These are phyloP conservation scores for Pseudozyma sp. DNA, from an alignment of 1,284 basidiomycete species.

Conservation along the genomic window DNA sequence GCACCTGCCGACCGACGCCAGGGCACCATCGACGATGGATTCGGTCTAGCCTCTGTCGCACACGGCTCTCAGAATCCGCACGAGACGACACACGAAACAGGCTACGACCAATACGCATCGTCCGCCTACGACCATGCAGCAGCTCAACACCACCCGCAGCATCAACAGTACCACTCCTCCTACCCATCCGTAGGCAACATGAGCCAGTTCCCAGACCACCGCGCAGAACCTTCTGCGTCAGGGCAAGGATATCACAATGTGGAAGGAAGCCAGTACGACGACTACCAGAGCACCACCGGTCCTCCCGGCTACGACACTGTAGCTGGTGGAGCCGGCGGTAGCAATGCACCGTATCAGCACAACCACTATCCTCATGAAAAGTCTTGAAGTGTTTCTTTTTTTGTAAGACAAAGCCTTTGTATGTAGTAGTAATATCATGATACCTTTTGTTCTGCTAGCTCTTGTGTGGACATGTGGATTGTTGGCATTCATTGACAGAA, in stretches of 20 bases:
- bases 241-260: slow-evolving; percentile 6
- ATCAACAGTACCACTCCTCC: slow-evolving; percentile 20
- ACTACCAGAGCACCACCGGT: slow-evolving; percentile 31
- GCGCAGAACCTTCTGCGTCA: slow-evolving; percentile 8
- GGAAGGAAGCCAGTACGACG: slow-evolving; percentile 28
- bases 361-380: slow-evolving; percentile 38
- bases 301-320: slow-evolving; percentile 44
- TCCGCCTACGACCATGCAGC: slow-evolving; percentile 37
- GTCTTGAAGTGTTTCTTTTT: slow-evolving; percentile 1
- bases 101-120: slow-evolving; percentile 38
- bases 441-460: background rate
- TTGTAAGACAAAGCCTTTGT: background rate
- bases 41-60: slow-evolving; percentile 43
- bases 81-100: slow-evolving; percentile 17
- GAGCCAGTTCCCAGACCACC: slow-evolving; percentile 11
- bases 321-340: slow-evolving; percentile 2
- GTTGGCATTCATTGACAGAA: no score
- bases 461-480: background rate
- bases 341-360: slow-evolving; percentile 16
- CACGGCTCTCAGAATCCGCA: slow-evolving; percentile 19
- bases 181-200: slow-evolving; percentile 15
- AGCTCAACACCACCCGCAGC: slow-evolving; percentile 14
- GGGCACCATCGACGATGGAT: slow-evolving; percentile 54
- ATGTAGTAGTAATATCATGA: background rate
- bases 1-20: slow-evolving; percentile 22